These are phyloP conservation scores for Globisporangium rhizosaccharum DNA, from an alignment of 352 stramenopile genomes.

Conservation along the genomic window DNA sequence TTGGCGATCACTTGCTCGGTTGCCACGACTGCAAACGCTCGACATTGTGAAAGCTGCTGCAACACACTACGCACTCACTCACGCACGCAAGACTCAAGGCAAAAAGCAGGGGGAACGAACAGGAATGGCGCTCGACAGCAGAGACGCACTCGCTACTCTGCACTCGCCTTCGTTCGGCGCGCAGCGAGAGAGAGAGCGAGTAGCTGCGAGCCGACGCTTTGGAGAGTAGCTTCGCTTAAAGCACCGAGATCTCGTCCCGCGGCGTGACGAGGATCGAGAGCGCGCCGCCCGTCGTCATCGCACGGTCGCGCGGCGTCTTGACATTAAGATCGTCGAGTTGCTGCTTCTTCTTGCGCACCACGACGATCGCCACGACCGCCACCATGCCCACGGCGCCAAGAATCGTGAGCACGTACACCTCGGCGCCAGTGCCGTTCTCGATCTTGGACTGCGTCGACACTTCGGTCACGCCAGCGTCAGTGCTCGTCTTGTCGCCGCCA, in stretches of 20 bases:
- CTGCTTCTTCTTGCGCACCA: slow-evolving; percentile 65
- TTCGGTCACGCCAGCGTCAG: slow-evolving; percentile 6
- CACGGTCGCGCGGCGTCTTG: slow-evolving; percentile 42
- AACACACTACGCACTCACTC: no score
- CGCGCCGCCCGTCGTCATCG: slow-evolving; percentile 22
- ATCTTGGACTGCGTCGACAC: slow-evolving; percentile 26
- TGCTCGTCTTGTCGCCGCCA: slow-evolving; percentile 14
- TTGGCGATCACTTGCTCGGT: no score
- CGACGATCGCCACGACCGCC: slow-evolving; percentile 47
- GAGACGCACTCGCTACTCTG: no score
- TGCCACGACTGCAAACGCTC: no score
- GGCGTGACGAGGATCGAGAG: slow-evolving; percentile 46
- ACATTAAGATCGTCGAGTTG: no score
- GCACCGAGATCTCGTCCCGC: slow-evolving; percentile 38
- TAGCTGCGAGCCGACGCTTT: no score
- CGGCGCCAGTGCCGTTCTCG: slow-evolving; percentile 7
- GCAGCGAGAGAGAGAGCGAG: no score
- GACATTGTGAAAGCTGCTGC: no score
- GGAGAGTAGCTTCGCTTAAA: slow-evolving; percentile 5
- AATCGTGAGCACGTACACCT: slow-evolving; percentile 30
- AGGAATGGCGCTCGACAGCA: no score
- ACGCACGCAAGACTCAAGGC: no score
- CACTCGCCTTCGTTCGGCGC: no score
- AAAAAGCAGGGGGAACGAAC: no score
- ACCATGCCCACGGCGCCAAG: slow-evolving; percentile 35